Evolutionary conservation across 805 yeast genomes (phyloP), one percentile per base, ranked within the genome.

Genomic region (Metschnikowia henanensis): DNA sequence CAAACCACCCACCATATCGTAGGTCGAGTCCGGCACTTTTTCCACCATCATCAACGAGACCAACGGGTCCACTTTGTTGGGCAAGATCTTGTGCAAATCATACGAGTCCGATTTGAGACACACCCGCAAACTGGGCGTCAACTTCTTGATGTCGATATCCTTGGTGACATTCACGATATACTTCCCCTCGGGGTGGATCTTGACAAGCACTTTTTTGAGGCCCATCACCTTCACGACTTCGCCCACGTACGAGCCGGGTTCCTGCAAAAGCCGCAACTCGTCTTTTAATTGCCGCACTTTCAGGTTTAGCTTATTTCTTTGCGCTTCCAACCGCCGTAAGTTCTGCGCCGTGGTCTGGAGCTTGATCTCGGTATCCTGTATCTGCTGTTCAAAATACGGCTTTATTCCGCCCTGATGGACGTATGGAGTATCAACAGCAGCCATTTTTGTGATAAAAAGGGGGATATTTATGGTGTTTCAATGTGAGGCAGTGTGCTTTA

Each of bases 11-110:
- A 94, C 97, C 65, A 94, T 99, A 26, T 96, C 96, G 60, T 94
- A 94, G 2, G 96, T 83, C 30, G 87, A 94, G 60, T 86, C 91
- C 19, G 95, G 95, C 61, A 86, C 87, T 68, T 95, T 96, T 57
- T 88, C 87, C 33, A 92, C 95, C 25, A 96, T 95, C 58, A 94
- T 85, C 64, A 95, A 90, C 28, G 99, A 84, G 53, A 94, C 94
- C 29, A 94, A 84, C 1, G 97, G 90, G 61, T 94, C 99, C 0
- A 98, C 97, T 74, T 94, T 99, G 22, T 99, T 99, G 21, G 99
- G 99, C 60, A 94, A 73, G 45, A 95, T 94, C 67, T 91, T 92
- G 67, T 94, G 97, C 55, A 92, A 73, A 64, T 89, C 92, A 68
- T 94, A 92, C 15, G 96, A 84, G 65, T 92, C 99, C 35, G 95